Evolutionary conservation across 352 stramenopile species (phyloP), one percentile per base, ranked within the genome.

Genomic region (Phytophthora ramorum): DNA sequence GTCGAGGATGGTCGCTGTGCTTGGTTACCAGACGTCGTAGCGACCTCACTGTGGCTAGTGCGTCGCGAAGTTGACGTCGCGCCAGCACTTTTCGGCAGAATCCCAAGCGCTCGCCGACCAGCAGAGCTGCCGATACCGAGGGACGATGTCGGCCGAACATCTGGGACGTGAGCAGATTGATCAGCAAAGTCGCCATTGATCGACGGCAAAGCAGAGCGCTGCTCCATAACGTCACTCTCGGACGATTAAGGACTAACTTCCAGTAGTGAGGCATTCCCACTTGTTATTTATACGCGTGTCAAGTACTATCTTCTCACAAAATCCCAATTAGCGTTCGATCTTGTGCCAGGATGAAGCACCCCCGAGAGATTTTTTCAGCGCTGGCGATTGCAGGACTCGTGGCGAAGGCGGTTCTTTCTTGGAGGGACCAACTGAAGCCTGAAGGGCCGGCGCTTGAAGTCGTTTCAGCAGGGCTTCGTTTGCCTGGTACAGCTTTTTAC

Each of bases 401-500:
- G 20, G n/a, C n/a, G 52, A 61, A 7, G 22, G 8, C n/a, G 46
- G 22, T 19, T 57, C 30, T 20, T n/a, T 74, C 19, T 70, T 38
- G 16, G 8, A 28, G 20, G 10, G 19, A 38, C 3, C 52, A 32
- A 28, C 14, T 40, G 54, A 60, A 24, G 55, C 14, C n/a, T 68
- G 19, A 13, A 63, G 40, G 58, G 30, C 50, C 5, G 66, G 66
- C 20, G 38, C 61, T 45, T 75, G 66, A n/a, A 89, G 57, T 24
- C 73, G 70, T 54, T 73, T 69, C 2, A 91, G 52, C 22, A 91
- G 60, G n/a, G 68, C 80, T 49, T 90, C 81, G 28, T 91, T 90
- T 19, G 83, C 81, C 30, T 78, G 32, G 57, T 91, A 90, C 16
- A 91, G 38, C 49, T 90, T 87, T 51, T 81, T 88, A 32, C 79